A percentile compares a stretch with the other conserved stretches of the same genome.
phyloP scores from a whole-genome alignment of 2,329 filamentous ascomycete genomes.

The Penicillium sp. region DNA sequence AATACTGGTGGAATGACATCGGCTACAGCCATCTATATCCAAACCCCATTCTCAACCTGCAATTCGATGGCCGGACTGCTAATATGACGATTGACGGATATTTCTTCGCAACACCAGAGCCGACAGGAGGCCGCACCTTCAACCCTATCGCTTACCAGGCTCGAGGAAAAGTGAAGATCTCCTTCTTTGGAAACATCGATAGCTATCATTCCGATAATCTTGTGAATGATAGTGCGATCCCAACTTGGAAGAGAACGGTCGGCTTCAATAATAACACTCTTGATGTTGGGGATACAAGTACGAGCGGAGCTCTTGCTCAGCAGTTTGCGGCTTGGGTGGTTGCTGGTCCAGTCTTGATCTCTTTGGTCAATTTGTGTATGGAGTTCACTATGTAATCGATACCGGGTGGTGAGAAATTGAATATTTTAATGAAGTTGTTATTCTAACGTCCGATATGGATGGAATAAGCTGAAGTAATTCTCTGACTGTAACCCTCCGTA shows the following conservation, averaged over 20 bases:
- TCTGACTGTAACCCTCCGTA: no score
- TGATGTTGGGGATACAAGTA: neutral
- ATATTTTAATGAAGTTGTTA: no score
- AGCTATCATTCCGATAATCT: slow-evolving; percentile 1
- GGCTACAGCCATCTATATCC: neutral
- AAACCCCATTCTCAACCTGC: neutral
- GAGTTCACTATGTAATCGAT: neutral
- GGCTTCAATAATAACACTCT: neutral
- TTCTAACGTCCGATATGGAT: no score
- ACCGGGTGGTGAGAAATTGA: neutral
- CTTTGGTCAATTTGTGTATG: neutral
- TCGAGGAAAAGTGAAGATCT: neutral
- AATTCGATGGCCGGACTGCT: neutral
- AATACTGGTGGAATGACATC: neutral
- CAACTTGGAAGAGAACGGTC: slow-evolving; percentile 1
- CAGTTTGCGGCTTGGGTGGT: neutral
- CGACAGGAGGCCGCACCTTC: neutral
- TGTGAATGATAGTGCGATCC: neutral
- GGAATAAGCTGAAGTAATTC: no score
- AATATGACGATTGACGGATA: neutral
- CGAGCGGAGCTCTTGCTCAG: neutral
- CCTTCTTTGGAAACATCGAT: neutral
- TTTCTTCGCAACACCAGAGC: neutral
- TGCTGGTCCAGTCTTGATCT: neutral
- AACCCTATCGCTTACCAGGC: neutral